Percentiles rank a stretch among this genome's conserved stretches.
phyloP scores from a whole-genome alignment of 805 yeast genomes.

The Pichia insulana region DNA sequence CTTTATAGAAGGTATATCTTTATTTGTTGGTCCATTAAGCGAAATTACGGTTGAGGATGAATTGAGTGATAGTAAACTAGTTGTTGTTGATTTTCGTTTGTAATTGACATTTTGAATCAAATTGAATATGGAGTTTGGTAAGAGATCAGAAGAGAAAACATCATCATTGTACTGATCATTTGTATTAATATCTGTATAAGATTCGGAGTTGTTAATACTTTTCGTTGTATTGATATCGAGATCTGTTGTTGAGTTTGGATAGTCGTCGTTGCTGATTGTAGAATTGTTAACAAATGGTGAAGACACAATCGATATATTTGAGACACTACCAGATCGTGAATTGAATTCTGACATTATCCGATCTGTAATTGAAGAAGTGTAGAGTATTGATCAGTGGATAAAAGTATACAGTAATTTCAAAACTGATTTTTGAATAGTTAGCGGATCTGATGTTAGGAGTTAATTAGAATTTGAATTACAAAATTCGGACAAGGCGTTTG shows the following conservation, averaged over 20 bases:
- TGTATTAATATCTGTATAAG: background rate
- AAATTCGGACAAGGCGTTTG: too few species aligned
- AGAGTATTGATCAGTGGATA: too few species aligned
- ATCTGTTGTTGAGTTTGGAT: background rate
- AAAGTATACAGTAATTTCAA: too few species aligned
- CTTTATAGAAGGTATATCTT: conserved; percentile 78
- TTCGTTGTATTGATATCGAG: background rate
- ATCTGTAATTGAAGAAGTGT: background rate
- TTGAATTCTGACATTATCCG: background rate
- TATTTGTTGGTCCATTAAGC: conserved; percentile 59
- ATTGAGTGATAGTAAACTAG: conserved; percentile 22
- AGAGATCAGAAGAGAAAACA: background rate
- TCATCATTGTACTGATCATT: background rate
- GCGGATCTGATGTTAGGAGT: too few species aligned
- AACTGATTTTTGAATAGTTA: too few species aligned
- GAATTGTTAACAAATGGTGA: conserved; percentile 2
- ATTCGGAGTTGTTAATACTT: background rate
- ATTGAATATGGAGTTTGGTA: conserved; percentile 29
- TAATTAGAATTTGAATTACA: too few species aligned
- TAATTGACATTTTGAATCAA: conserved; percentile 56
- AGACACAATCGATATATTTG: conserved; percentile 1
- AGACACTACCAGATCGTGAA: background rate
- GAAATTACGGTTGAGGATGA: conserved; percentile 36
- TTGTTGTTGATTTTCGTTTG: conserved; percentile 21
- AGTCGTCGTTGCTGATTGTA: background rate